Evolutionary conservation across 805 yeast genomes (phyloP), one percentile per base, ranked within the genome.

Genomic region (Barnettozyma botsteinii): DNA sequence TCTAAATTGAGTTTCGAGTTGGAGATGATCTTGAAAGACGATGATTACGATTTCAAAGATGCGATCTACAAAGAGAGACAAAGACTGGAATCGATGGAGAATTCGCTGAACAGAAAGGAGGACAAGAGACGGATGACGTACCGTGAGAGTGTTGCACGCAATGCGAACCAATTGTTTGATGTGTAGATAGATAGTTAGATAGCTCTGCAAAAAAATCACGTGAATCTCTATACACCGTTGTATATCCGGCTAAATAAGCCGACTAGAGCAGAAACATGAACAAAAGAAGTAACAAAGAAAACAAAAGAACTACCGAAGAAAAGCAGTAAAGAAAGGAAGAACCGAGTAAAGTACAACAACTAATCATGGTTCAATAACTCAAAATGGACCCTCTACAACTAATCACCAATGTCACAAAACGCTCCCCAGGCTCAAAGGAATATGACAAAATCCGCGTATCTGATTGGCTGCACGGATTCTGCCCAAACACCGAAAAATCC

Each of bases 121-220:
- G 39, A 37, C 23, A 46, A 43, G 31, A 41, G 40, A 35, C 47
- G 47, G 12, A 22, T 47, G 35, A 43, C 46, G 0, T 38, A 47
- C 18, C 46, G 48, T 33, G 55, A 51, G 32, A 43, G 36, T 14
- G 52, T 51, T 9, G 51, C 54, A 1, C 33, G 26, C 25, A 53
- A 50, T 35, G 55, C 57, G 2, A 55, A 54, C 38, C 56, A 54
- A 37, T 33, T 54, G 36, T 54, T 54, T 17, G 18, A 21, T 7
- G 8, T 17, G 17, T 28, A 28, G 17, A 28, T 15, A 3, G 20
- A 26, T 26, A 7, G 23, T 21, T n/a, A n/a, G n/a, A n/a, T n/a
- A n/a, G n/a, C n/a, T n/a, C n/a, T n/a, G n/a, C 23, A 21, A 21
- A 21, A 6, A 21, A 9, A 21, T 7, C 9, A 21, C 23, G 23